A percentile compares a stretch with the other conserved stretches of the same genome.
These are phyloP conservation scores for Saccharomyces pastorianus DNA, from an alignment of 1,139 yeast genomes.

Conservation along the genomic window DNA sequence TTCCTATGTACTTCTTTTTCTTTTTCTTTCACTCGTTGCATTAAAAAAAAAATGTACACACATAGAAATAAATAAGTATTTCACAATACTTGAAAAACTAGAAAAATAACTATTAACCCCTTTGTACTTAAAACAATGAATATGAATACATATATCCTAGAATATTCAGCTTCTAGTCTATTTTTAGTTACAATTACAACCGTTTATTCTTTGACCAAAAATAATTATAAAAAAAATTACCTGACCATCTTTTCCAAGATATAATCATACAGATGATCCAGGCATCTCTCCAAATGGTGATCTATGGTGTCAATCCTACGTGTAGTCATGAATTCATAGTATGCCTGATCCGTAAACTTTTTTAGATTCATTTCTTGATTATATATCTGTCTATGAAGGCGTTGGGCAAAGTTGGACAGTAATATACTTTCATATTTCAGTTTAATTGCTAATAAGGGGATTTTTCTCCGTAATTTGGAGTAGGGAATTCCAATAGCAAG, in stretches of 20 bases:
- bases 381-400: conserved; percentile 23
- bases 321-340: conserved; percentile 15
- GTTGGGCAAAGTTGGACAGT: conserved; percentile 28
- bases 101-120: too few relatives aligned
- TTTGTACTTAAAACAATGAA: not conserved
- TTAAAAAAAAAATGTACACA: not conserved
- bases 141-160: not conserved
- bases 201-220: not conserved
- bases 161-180: not conserved
- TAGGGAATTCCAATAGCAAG: conserved; percentile 30
- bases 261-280: conserved; percentile 17
- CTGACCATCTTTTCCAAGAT: conserved; percentile 2
- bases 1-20: not conserved
- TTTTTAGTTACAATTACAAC: not conserved
- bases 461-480: conserved; percentile 24
- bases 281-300: conserved; percentile 22
- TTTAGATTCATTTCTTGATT: conserved; percentile 22
- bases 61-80: too few relatives aligned
- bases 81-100: too few relatives aligned
- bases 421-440: conserved; percentile 26
- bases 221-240: not conserved
- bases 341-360: conserved; percentile 19
- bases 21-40: not conserved
- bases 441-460: conserved; percentile 26
- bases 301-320: conserved; percentile 16